phyloP scores from a whole-genome alignment of 352 stramenopile species.

The Elongisporangium senticosum region DNA sequence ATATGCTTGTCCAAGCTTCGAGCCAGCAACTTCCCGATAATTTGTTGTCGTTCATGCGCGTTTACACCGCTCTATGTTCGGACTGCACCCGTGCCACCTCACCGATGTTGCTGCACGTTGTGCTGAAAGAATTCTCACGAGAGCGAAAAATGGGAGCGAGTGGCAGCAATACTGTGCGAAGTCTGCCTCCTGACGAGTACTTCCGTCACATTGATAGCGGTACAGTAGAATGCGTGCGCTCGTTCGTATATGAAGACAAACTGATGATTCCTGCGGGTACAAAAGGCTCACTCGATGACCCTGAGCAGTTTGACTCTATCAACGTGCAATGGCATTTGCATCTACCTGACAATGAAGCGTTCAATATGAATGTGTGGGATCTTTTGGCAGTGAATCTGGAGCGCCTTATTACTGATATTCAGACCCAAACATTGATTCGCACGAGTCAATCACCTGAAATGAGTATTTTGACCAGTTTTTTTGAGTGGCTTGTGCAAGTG shows the following conservation, averaged over 20 bases:
- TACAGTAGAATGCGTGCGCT: constrained; percentile 29
- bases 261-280: constrained; percentile 42
- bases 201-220: constrained; percentile 20
- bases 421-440: constrained; percentile 14
- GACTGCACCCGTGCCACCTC: constrained; percentile 21
- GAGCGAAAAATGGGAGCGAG: neutral
- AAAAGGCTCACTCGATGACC: constrained; percentile 19
- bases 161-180: neutral
- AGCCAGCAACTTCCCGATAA: constrained; percentile 28
- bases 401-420: constrained; percentile 30
- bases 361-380: constrained; percentile 33
- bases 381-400: constrained; percentile 36
- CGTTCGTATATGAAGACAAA: constrained; percentile 52
- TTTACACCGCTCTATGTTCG: constrained; percentile 45
- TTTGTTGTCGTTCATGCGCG: constrained; percentile 36
- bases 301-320: constrained; percentile 13
- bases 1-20: constrained; percentile 4
- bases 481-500: constrained; percentile 51
- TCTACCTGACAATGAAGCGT: neutral
- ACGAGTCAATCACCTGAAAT: constrained; percentile 2
- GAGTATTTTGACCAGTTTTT: constrained; percentile 11
- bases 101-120: constrained; percentile 29
- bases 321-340: constrained; percentile 45
- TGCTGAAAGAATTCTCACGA: constrained; percentile 38
- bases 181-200: constrained; percentile 43